Percentiles rank a stretch among this genome's conserved stretches.
These are phyloP conservation scores for Boletus insuetus DNA, from an alignment of 768 basidiomycete genomes.

Conservation along the genomic window DNA sequence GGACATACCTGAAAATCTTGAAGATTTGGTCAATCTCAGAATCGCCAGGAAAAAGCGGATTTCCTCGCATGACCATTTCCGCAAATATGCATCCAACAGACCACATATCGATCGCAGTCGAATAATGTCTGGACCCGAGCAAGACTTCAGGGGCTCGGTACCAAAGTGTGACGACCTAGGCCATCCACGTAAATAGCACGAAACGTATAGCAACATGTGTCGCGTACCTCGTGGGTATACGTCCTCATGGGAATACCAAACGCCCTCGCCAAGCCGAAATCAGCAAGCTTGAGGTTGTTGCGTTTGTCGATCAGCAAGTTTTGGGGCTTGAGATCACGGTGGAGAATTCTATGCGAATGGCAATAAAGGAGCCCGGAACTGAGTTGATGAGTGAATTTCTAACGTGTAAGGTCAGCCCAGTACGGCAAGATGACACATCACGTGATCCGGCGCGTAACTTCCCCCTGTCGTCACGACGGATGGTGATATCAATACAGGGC, in stretches of 20 bases:
- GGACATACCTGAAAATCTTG: slow-evolving; percentile 87
- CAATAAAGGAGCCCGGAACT: slow-evolving; percentile 90
- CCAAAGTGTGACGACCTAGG: slow-evolving; percentile 97
- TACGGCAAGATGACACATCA: slow-evolving; percentile 15
- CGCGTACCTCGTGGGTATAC: slow-evolving; percentile 93
- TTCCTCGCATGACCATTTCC: slow-evolving; percentile 94
- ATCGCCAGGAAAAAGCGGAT: slow-evolving; percentile 94
- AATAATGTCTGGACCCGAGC: slow-evolving; percentile 93
- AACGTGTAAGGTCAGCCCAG: slow-evolving; percentile 16
- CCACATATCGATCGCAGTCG: slow-evolving; percentile 99
- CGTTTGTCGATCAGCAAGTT: slow-evolving; percentile 89
- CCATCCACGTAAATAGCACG: slow-evolving; percentile 1
- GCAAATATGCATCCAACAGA: slow-evolving; percentile 99
- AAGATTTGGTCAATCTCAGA: slow-evolving; percentile 99
- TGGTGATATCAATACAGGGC: slow-evolving; percentile 20
- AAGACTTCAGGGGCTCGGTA: slow-evolving; percentile 98
- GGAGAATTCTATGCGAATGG: slow-evolving; percentile 94
- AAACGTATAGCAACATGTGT: slow-evolving; percentile 8
- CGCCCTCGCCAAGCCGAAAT: slow-evolving; percentile 93
- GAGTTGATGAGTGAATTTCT: slow-evolving; percentile 98
- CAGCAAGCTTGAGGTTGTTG: slow-evolving; percentile 92
- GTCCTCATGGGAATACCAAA: slow-evolving; percentile 98
- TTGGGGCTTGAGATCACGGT: slow-evolving; percentile 95
- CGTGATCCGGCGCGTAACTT: slow-evolving; percentile 31
- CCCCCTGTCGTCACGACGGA: slow-evolving; percentile 18